phyloP scores from a whole-genome alignment of 2,329 filamentous ascomycete genomes.

The Exutisphaerella laricina region DNA sequence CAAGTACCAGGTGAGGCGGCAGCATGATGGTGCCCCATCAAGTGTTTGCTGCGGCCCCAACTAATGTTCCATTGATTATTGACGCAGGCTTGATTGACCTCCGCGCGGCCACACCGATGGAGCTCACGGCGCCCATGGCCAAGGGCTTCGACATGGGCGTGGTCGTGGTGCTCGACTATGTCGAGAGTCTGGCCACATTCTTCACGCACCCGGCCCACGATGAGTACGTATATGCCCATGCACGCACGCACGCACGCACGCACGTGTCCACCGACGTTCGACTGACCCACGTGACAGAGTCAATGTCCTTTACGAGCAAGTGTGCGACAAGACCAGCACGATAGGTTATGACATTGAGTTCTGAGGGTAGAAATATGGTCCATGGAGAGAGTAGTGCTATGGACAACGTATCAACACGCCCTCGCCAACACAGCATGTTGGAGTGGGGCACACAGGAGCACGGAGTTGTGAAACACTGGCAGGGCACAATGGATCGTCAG shows the following conservation, averaged over 20 bases:
- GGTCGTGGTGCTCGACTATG: background rate
- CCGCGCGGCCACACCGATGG: background rate
- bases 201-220: background rate
- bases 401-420: too few relatives aligned
- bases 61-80: background rate
- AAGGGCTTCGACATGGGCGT: background rate
- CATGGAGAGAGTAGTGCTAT: too few relatives aligned
- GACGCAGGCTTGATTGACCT: background rate
- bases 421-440: too few relatives aligned
- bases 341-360: conserved; percentile 3
- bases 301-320: conserved; percentile 1
- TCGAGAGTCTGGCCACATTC: background rate
- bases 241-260: background rate
- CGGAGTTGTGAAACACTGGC: too few relatives aligned
- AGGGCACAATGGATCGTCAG: too few relatives aligned
- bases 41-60: background rate
- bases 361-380: background rate
- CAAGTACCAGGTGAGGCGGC: background rate
- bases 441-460: too few relatives aligned
- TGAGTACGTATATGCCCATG: background rate
- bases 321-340: conserved; percentile 1
- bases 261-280: too few relatives aligned
- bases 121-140: background rate
- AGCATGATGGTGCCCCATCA: background rate
- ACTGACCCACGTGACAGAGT: too few relatives aligned